Conservation (phyloP, 139 green algal species). For the Chlorella ohadii region DNA sequence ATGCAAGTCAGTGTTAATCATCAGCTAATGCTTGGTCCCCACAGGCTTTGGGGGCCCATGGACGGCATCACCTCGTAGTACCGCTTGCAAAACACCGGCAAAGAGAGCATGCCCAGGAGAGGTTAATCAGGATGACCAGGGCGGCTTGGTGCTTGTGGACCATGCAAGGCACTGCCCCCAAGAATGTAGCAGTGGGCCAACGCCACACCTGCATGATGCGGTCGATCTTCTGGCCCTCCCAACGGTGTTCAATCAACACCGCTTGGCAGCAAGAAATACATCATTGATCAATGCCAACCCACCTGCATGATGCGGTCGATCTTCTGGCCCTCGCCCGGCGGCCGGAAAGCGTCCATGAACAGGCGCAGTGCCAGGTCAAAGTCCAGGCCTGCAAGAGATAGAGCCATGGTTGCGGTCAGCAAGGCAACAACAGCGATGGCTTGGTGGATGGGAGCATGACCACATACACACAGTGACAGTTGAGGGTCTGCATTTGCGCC, state of each 20-base stretch:
- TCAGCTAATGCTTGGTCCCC: too few relatives aligned
- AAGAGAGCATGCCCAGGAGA: too few relatives aligned
- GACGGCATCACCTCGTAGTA: constrained; percentile 42
- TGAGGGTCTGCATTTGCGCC: background rate
- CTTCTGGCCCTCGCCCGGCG: constrained; percentile 89
- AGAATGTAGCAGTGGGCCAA: too few relatives aligned
- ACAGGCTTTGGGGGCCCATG: constrained; percentile 58
- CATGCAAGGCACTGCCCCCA: too few relatives aligned
- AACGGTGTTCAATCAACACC: constrained; percentile 81
- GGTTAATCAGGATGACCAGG: too few relatives aligned
- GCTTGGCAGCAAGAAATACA: too few relatives aligned
- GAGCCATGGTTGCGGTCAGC: too few relatives aligned
- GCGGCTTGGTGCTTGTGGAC: too few relatives aligned
- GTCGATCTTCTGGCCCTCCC: constrained; percentile 88
- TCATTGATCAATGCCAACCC: background rate
- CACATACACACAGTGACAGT: background rate
- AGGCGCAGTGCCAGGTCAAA: constrained; percentile 81
- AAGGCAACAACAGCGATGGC: too few relatives aligned
- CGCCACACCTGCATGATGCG: constrained; percentile 84
- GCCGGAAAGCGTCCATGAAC: constrained; percentile 81
- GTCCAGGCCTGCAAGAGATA: constrained; percentile 51
- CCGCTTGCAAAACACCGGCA: constrained; percentile 54
- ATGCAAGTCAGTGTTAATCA: constrained; percentile 92
- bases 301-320: constrained; percentile 86
- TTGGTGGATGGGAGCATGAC: too few relatives aligned